Evolutionary conservation across 257 asterid genomes (phyloP).

Genomic region (Eustoma russellianum): DNA sequence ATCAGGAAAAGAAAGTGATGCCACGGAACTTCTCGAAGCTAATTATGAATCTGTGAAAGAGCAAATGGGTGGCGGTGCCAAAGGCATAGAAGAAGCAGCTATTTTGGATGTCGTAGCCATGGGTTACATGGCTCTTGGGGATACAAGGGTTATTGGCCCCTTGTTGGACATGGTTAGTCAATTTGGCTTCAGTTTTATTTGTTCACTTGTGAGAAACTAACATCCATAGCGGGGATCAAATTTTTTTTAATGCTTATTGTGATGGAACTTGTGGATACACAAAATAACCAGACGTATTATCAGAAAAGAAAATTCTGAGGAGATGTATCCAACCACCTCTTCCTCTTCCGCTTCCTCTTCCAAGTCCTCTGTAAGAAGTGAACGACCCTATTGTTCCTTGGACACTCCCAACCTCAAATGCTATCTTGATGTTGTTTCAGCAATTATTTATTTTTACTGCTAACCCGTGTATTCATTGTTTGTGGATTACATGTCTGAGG

Average conservation of each 20-base stretch:
- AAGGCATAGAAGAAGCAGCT: conserved; percentile 79
- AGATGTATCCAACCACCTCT: neutral
- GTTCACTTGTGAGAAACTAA: neutral
- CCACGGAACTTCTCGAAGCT: conserved; percentile 64
- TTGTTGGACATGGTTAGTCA: conserved; percentile 56
- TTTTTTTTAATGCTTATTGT: neutral
- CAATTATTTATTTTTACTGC: neutral
- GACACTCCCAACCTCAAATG: neutral
- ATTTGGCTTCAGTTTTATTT: conserved; percentile 12
- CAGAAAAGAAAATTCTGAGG: neutral
- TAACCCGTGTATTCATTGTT: too few species aligned
- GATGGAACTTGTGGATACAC: neutral
- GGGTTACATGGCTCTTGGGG: conserved; percentile 77
- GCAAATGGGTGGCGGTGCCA: conserved; percentile 57
- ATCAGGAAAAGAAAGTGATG: conserved; percentile 62
- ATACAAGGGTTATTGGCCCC: conserved; percentile 38
- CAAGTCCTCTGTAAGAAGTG: neutral
- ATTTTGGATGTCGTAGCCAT: conserved; percentile 72
- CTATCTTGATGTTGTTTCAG: neutral
- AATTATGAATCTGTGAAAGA: conserved; percentile 65
- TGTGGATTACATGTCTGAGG: too few species aligned
- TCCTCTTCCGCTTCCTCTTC: neutral
- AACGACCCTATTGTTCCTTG: neutral
- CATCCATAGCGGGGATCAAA: neutral
- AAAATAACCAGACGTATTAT: neutral